A percentile compares a stretch with the other conserved stretches of the same genome.
Evolutionary conservation across 768 basidiomycete species (phyloP).

Genomic region (Kondoa subrosea): DNA sequence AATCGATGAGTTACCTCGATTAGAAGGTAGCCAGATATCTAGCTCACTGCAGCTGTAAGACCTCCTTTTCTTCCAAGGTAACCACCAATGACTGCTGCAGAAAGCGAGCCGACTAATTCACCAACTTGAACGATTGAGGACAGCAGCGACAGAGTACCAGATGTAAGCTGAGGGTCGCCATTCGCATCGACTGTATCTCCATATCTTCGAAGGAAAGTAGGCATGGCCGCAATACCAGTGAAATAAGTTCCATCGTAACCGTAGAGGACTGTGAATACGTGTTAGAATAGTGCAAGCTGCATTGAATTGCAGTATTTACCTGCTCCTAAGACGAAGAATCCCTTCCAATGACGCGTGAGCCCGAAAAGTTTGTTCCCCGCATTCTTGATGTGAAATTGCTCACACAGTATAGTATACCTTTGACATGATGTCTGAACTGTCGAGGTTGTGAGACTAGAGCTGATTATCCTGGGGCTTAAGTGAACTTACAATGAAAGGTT

Average conservation of each 20-base stretch:
- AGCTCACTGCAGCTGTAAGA: constrained; percentile 23
- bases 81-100: constrained; percentile 31
- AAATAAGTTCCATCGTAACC: not conserved
- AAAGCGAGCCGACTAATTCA: constrained; percentile 31
- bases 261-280: too few species aligned
- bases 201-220: not conserved
- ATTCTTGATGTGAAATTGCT: not conserved
- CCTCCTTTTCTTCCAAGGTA: constrained; percentile 30
- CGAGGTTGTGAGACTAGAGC: not conserved
- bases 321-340: not conserved
- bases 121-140: constrained; percentile 32
- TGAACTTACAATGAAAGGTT: not conserved
- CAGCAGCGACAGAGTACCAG: constrained; percentile 26
- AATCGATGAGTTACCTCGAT: not conserved
- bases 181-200: not conserved
- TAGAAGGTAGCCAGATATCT: not conserved
- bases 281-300: too few species aligned
- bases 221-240: not conserved
- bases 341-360: not conserved
- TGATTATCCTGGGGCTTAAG: not conserved
- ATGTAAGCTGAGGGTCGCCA: constrained; percentile 22
- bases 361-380: too few species aligned
- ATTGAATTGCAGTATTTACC: too few species aligned
- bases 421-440: not conserved
- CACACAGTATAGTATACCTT: not conserved